phyloP scores from a whole-genome alignment of 768 basidiomycete species.

The Crucibulum laeve region DNA sequence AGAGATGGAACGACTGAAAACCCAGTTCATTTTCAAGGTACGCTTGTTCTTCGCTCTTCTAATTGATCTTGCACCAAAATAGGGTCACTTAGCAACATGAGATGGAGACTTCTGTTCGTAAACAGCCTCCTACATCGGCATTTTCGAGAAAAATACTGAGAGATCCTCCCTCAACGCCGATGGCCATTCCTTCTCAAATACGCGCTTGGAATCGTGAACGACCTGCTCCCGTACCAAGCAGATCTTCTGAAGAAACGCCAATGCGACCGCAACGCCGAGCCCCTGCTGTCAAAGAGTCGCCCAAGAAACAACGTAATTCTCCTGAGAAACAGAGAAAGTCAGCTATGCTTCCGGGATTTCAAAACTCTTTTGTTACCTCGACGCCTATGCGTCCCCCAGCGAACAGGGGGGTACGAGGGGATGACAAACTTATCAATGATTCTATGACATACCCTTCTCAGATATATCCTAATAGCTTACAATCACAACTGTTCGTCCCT shows the following conservation, averaged over 20 bases:
- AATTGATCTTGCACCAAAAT: conserved; percentile 2
- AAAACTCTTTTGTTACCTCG: conserved; percentile 46
- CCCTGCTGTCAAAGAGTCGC: conserved; percentile 15
- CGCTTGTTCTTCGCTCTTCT: conserved; percentile 8
- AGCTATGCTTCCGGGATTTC: conserved; percentile 44
- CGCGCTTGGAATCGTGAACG: conserved; percentile 26
- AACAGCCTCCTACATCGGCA: conserved; percentile 39
- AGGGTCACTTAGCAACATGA: conserved; percentile 59
- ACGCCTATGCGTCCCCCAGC: conserved; percentile 27
- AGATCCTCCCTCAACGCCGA: conserved; percentile 36
- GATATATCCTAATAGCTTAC: neutral
- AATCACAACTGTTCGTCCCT: neutral
- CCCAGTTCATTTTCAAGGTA: conserved; percentile 69
- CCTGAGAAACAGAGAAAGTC: conserved; percentile 28
- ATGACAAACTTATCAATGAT: conserved; percentile 13
- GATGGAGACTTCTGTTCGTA: conserved; percentile 52
- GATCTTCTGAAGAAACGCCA: conserved; percentile 28
- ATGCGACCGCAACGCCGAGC: conserved; percentile 27
- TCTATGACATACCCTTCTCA: conserved; percentile 8
- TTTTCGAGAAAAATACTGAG: conserved; percentile 21
- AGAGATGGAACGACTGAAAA: conserved; percentile 67
- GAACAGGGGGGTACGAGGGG: conserved; percentile 16
- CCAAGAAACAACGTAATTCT: conserved; percentile 21
- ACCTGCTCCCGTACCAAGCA: conserved; percentile 20
- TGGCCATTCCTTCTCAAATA: conserved; percentile 33